These are phyloP conservation scores for Golubevia sp. DNA, from an alignment of 1,284 basidiomycete species.

Conservation along the genomic window DNA sequence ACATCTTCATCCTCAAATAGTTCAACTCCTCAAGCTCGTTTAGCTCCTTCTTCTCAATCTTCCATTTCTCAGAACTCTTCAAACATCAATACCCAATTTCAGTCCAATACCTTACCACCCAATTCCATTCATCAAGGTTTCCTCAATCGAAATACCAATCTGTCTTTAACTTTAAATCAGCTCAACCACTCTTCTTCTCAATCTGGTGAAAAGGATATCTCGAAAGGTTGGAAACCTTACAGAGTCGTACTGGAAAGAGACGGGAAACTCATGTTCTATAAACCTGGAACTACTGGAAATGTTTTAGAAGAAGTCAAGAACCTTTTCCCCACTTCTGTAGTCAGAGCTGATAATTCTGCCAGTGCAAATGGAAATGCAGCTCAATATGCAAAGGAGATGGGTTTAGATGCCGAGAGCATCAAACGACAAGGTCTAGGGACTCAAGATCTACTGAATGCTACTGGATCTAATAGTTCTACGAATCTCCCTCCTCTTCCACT, in stretches of 20 bases:
- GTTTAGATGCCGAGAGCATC: conserved; percentile 27
- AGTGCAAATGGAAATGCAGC: background rate
- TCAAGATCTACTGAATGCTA: conserved; percentile 37
- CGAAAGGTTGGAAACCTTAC: conserved; percentile 59
- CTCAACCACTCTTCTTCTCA: conserved; percentile 19
- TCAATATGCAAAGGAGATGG: background rate
- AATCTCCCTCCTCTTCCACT: conserved; percentile 10
- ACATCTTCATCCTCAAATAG: no score
- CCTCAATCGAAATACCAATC: conserved; percentile 41
- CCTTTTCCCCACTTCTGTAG: conserved; percentile 30
- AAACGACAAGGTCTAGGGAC: conserved; percentile 34
- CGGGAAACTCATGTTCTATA: conserved; percentile 51
- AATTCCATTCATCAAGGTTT: conserved; percentile 42
- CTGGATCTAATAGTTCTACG: conserved; percentile 6
- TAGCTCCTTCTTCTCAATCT: no score
- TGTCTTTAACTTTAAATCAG: conserved; percentile 36
- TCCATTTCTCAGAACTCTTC: no score
- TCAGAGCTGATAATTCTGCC: conserved; percentile 3
- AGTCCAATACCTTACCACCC: conserved; percentile 26
- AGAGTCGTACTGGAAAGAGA: conserved; percentile 40
- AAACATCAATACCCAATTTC: no score
- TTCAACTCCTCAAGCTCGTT: no score
- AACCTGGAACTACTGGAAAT: conserved; percentile 29
- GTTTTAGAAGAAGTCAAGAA: conserved; percentile 49
- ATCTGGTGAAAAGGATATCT: conserved; percentile 43